A percentile compares a stretch with the other conserved stretches of the same genome.
These are phyloP conservation scores for Gloeophyllum trabeum DNA, from an alignment of 768 basidiomycete species.

Conservation along the genomic window DNA sequence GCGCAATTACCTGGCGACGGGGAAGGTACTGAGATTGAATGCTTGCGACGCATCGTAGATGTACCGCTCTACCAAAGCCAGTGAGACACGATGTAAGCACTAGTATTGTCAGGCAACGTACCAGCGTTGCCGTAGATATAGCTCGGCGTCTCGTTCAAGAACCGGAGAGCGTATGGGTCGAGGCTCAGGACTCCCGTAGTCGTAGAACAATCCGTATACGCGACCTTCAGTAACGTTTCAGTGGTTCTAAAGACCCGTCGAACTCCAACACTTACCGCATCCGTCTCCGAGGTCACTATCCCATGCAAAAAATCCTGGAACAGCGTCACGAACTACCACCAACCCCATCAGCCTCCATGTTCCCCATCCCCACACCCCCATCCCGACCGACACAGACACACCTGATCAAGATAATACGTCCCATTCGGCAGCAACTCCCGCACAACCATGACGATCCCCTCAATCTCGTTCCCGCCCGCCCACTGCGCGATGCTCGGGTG, in stretches of 20 bases:
- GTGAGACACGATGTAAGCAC: too few species aligned
- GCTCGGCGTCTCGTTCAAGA: slow-evolving; percentile 37
- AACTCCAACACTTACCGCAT: slow-evolving; percentile 35
- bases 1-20: too few species aligned
- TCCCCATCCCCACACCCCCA: background rate
- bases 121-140: slow-evolving; percentile 46
- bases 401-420: slow-evolving; percentile 37
- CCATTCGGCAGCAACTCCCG: slow-evolving; percentile 32
- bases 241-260: too few species aligned
- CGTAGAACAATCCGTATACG: slow-evolving; percentile 51
- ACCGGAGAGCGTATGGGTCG: slow-evolving; percentile 40
- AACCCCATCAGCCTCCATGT: background rate
- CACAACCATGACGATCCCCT: slow-evolving; percentile 34
- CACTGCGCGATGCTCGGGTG: slow-evolving; percentile 50
- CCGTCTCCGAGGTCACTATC: slow-evolving; percentile 35
- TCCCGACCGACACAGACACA: slow-evolving; percentile 14
- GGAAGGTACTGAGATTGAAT: slow-evolving; percentile 43
- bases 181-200: slow-evolving; percentile 45
- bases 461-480: slow-evolving; percentile 54
- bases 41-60: slow-evolving; percentile 42
- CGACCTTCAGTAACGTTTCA: too few species aligned
- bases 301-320: slow-evolving; percentile 42
- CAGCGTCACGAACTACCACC: slow-evolving; percentile 30
- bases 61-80: slow-evolving; percentile 45
- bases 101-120: too few species aligned